phyloP scores from a whole-genome alignment of 2,329 filamentous ascomycete species.

The Tolypocladium capitatum region DNA sequence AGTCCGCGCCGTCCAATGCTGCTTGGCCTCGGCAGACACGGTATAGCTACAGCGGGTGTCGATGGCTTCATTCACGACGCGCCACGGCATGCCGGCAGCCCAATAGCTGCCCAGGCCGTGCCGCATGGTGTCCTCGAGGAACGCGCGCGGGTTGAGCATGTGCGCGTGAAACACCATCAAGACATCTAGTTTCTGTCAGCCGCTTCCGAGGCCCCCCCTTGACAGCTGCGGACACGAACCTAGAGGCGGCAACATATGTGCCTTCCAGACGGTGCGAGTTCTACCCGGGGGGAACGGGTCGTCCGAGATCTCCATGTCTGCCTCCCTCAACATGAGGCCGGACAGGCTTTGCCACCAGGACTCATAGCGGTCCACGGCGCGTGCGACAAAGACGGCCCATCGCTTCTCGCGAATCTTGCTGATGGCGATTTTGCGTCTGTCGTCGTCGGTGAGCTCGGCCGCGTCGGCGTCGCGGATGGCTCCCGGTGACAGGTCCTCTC shows the following conservation, averaged over 20 bases:
- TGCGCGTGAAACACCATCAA: conserved; percentile 71
- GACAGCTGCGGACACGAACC: conserved; percentile 23
- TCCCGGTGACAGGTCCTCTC: conserved; percentile 1
- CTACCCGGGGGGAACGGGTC: conserved; percentile 16
- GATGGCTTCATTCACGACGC: conserved; percentile 42
- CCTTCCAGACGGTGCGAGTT: conserved; percentile 19
- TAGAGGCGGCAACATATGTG: conserved; percentile 40
- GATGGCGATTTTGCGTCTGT: conserved; percentile 18
- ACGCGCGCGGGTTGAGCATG: conserved; percentile 64
- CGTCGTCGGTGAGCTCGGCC: conserved; percentile 15
- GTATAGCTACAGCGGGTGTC: conserved; percentile 45
- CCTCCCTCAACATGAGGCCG: conserved; percentile 17
- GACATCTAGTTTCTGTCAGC: conserved; percentile 38
- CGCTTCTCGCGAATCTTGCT: conserved; percentile 54
- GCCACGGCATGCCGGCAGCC: conserved; percentile 54
- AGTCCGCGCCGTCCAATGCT: conserved; percentile 33
- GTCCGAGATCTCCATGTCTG: conserved; percentile 18
- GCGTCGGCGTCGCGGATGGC: conserved; percentile 1
- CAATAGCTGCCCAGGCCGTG: conserved; percentile 41
- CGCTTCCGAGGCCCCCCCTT: background rate
- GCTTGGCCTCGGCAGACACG: conserved; percentile 27
- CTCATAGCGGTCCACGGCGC: conserved; percentile 55
- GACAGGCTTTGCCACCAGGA: conserved; percentile 44
- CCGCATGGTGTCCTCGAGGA: conserved; percentile 60
- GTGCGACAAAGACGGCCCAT: conserved; percentile 57